A percentile compares a stretch with the other conserved stretches of the same genome.
Evolutionary conservation across 345 rosid species (phyloP).

Genomic region (Eucalyptus viminalis): DNA sequence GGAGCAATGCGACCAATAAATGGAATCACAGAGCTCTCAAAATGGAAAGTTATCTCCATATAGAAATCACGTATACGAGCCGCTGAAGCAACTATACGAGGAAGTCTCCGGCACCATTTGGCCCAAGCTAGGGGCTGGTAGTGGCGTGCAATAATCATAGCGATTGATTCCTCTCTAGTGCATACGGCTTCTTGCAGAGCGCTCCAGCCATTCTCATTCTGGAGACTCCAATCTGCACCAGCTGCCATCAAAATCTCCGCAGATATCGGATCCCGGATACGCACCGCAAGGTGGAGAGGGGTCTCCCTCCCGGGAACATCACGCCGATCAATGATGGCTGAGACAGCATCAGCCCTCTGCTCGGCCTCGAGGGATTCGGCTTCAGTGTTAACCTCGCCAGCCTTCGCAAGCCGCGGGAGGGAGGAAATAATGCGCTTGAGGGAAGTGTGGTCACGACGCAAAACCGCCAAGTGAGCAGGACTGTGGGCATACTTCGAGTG

Average conservation of each 20-base stretch:
- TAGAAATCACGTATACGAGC: constrained; percentile 86
- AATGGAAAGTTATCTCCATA: constrained; percentile 97
- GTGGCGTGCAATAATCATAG: constrained; percentile 82
- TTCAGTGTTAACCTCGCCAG: constrained; percentile 77
- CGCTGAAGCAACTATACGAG: constrained; percentile 76
- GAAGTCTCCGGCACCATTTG: constrained; percentile 98
- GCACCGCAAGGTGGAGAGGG: constrained; percentile 96
- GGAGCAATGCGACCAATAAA: constrained; percentile 97
- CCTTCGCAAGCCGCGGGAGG: constrained; percentile 69
- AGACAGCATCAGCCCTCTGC: constrained; percentile 60
- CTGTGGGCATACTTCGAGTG: constrained; percentile 63
- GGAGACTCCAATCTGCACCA: constrained; percentile 98
- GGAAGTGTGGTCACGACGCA: constrained; percentile 55
- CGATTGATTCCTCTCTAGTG: constrained; percentile 84
- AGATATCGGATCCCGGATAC: constrained; percentile 57
- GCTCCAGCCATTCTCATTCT: constrained; percentile 99
- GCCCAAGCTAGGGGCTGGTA: constrained; percentile 99
- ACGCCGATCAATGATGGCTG: constrained; percentile 66
- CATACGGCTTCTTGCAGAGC: constrained; percentile 99
- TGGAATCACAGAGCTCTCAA: constrained; percentile 96
- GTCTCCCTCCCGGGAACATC: constrained; percentile 96
- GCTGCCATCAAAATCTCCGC: constrained; percentile 89
- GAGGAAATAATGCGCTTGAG: constrained; percentile 44
- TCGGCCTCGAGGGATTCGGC: constrained; percentile 72
- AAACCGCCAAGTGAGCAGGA: constrained; percentile 86